A percentile compares a stretch with the other conserved stretches of the same genome.
Evolutionary conservation across 2,329 filamentous ascomycete species (phyloP).

Genomic region (Aspergillus vadensis): DNA sequence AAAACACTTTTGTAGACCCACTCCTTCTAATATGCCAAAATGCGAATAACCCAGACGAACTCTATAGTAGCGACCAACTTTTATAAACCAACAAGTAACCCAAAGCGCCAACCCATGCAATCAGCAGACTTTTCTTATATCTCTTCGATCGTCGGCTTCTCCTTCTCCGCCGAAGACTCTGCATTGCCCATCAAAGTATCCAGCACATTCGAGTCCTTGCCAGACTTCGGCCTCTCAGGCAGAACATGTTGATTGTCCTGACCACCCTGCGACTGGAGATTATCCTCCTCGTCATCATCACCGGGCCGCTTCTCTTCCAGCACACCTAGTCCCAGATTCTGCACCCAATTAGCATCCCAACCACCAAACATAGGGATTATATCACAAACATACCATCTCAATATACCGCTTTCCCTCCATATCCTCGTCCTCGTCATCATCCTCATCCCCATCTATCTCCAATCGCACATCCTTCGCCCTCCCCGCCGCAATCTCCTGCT

Average conservation of each 20-base stretch:
- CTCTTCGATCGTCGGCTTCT: conserved; percentile 44
- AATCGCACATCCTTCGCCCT: conserved; percentile 33
- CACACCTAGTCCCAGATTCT: conserved; percentile 50
- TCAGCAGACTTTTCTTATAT: conserved; percentile 18
- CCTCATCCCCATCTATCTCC: conserved; percentile 38
- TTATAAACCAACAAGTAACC: conserved; percentile 1
- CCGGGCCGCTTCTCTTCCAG: conserved; percentile 41
- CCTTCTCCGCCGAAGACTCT: conserved; percentile 23
- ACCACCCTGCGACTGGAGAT: not conserved
- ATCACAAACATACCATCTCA: conserved; percentile 41
- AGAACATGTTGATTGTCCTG: not conserved
- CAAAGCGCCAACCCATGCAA: conserved; percentile 20
- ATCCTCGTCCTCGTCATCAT: conserved; percentile 32
- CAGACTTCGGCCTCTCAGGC: conserved; percentile 16
- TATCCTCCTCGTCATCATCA: conserved; percentile 17
- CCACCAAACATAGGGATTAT: not conserved
- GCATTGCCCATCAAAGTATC: conserved; percentile 40
- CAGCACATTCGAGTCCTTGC: conserved; percentile 34
- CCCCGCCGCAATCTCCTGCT: conserved; percentile 41
- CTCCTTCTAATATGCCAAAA: not conserved
- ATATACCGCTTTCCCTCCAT: conserved; percentile 41
- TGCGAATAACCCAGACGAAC: not conserved
- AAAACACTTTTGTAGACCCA: not conserved
- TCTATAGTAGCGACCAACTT: not conserved
- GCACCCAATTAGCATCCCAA: not conserved